phyloP scores from a whole-genome alignment of 352 stramenopile species.

The Globisporangium irregulare region DNA sequence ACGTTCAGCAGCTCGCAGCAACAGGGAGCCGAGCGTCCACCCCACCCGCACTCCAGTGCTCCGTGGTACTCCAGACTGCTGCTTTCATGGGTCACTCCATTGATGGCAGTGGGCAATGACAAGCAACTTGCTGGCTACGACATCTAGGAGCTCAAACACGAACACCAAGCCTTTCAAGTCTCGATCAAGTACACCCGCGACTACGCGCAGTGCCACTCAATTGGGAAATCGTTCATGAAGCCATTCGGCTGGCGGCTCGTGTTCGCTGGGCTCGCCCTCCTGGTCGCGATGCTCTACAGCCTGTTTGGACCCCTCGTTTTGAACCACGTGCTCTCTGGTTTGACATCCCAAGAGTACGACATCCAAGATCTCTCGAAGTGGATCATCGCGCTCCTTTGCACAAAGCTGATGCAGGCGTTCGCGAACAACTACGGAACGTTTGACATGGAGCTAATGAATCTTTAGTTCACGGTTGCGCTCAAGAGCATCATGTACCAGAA shows the following conservation, averaged over 20 bases:
- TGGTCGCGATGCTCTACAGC: constrained; percentile 47
- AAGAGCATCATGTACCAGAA: constrained; percentile 59
- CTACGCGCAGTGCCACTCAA: constrained; percentile 28
- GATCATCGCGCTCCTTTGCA: constrained; percentile 40
- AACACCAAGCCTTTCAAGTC: constrained; percentile 25
- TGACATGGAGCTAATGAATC: constrained; percentile 44
- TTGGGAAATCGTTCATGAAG: constrained; percentile 30
- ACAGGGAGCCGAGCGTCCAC: not conserved
- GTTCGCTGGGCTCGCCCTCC: constrained; percentile 38
- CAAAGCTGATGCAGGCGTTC: constrained; percentile 55
- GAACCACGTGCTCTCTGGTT: constrained; percentile 32
- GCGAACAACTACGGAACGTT: constrained; percentile 48
- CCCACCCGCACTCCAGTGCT: not conserved
- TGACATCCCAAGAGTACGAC: constrained; percentile 25
- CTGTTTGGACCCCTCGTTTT: constrained; percentile 56
- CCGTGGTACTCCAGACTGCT: constrained; percentile 32
- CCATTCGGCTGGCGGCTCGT: constrained; percentile 33
- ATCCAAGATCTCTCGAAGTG: constrained; percentile 25
- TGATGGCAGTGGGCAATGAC: constrained; percentile 39
- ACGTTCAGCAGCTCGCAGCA: not conserved
- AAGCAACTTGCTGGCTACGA: constrained; percentile 47
- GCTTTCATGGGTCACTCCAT: constrained; percentile 47
- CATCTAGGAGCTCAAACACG: constrained; percentile 35
- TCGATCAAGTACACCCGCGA: constrained; percentile 24
- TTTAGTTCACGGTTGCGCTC: constrained; percentile 47